Evolutionary conservation across 2,329 filamentous ascomycete species (phyloP), one percentile per base, ranked within the genome.

Genomic region (Aureobasidium sp.): DNA sequence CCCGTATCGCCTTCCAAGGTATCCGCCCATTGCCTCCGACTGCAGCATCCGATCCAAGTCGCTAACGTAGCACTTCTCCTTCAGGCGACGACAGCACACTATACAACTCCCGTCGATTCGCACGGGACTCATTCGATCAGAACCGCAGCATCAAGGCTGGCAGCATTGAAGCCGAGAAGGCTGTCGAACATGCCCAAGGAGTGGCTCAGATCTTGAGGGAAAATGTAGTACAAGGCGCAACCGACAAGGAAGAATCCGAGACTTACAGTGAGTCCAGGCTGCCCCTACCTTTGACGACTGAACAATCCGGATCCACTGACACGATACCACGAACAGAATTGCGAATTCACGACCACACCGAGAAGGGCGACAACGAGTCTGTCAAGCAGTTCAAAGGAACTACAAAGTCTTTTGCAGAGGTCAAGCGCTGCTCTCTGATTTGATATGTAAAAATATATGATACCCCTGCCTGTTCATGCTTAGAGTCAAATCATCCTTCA

Each of bases 281-380:
- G 55, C 55, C 32, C 55, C 55, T 5, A 59, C 13, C 2, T 47
- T 59, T 48, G 55, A 26, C 32, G 17, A 20, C 39, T 41, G 15
- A 24, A 52, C 27, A 17, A 15, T 17, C 32, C 41, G 78, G 78
- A 82, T 67, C 17, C 34, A 61, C 57, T 61, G 48, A 61, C 47
- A 44, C 47, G 36, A 57, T 10, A 17, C 2, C 3, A 39, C 39
- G 13, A 20, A 67, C 68, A 97, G 92, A 88, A 72, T 78, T 97
- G 63, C 83, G 87, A 57, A 97, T 99, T 76, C 94, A 97, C 74
- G 84, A 96, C 65, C 79, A 96, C 67, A 99, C 88, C 34, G 93
- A 99, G 75, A 82, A 90, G 67, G 92, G 94, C 60, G 89, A 97
- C 76, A 99, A 99, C 72, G 92, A 97, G 69, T 90, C 87, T 37